Evolutionary conservation across 352 stramenopile species (phyloP), one percentile per base, ranked within the genome.

Genomic region (Phytophthora idaei): DNA sequence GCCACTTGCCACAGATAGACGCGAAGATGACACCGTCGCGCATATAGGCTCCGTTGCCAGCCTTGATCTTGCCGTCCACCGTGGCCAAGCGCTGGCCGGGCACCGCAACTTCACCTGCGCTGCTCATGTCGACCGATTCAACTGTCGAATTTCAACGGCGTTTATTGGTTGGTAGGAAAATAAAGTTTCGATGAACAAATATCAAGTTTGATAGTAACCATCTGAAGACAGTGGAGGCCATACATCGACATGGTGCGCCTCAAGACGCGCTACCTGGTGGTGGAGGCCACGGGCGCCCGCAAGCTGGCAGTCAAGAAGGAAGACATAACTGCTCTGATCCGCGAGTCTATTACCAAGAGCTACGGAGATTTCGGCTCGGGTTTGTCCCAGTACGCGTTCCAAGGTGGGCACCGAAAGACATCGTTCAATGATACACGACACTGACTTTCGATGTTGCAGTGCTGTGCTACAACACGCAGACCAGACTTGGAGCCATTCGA

Each of bases 201-300:
- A 12, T 47, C n/a, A 47, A 25, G 41, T 47, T 47, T 47, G 9
- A 64, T 44, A 47, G 34, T 48, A 29, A 15, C 28, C 14, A 28
- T 42, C 9, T 42, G 12, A 42, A 31, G 14, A 29, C 14, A 41
- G 25, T 34, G 37, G 44, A 21, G 8, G 25, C 25, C 10, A 31
- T 21, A 41, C 14, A 28, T 61, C 9, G 51, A 14, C 28, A 93
- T 93, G 85, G 85, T 93, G 60, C 81, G 85, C 8, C 81, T 91
- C 15, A 93, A 93, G 74, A 91, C 83, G 14, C 81, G 83, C 14
- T 93, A 92, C 70, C 48, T 93, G 57, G 58, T 92, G 52, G 79
- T 88, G 57, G 83, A 93, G 64, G 62, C 81, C n/a, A 66, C 70
- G 34, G 74, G 64, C 17, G 64, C 68, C 21, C 74, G 77, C 21